Evolutionary conservation across 768 basidiomycete species (phyloP), one percentile per base, ranked within the genome.

Genomic region (Russula lepida): DNA sequence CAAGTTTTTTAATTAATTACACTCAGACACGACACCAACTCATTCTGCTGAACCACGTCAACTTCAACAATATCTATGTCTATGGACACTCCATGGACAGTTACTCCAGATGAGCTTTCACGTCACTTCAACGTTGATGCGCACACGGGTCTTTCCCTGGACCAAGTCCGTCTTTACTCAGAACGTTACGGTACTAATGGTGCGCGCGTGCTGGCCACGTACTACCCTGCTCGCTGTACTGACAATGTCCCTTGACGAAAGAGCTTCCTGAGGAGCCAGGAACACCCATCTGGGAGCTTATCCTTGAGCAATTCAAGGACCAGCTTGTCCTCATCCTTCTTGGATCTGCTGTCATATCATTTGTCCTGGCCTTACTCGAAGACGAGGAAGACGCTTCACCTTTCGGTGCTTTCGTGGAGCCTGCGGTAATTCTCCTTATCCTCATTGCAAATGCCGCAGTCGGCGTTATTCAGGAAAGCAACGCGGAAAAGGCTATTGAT

Each of bases 231-330:
- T 6, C 25, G 17, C 30, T 27, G 13, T 28, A 35, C 62, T 63
- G 21, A 58, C 28, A 25, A 12, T 28, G 3, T n/a, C 52, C 33
- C 1, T 37, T 13, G 32, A 54, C 37, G 9, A 35, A 30, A 98
- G 95, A 91, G 70, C 79, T 99, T 7, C 95, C 95, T 12, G 93
- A 97, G 69, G 92, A 95, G 11, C 87, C 91, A 0, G 76, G 91
- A 3, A 97, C 95, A 4, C 91, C 95, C 4, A 71, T 98, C 33
- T 94, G 93, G 92, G 82, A 92, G 70, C 84, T 98, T 62, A 88
- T 99, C 62, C 80, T 99, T n/a, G 94, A 97, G 67, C 95, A 99
- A 75, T 99, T 99, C 81, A 89, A 98, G 78, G 95, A 99, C 75
- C 93, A 97, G 74, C 84, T 99, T 30, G 95, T 99, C 44, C 86